phyloP scores from a whole-genome alignment of 306 rosid species.

The Quercus cerris region DNA sequence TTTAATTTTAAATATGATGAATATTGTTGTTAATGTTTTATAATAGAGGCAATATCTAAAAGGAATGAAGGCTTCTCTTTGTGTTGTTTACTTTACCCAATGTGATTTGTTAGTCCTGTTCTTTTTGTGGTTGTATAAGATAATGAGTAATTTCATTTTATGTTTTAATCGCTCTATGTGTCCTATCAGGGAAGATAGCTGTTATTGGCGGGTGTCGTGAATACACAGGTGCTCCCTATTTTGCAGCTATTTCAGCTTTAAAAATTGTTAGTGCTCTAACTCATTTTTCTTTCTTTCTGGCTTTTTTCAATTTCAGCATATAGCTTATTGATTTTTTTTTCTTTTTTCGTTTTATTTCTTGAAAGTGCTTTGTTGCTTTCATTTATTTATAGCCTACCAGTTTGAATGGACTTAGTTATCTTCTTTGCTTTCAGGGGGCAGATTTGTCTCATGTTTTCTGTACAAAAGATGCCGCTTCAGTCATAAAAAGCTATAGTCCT shows the following conservation, averaged over 20 bases:
- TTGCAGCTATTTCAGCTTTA: constrained; percentile 90
- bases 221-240: constrained; percentile 97
- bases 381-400: constrained; percentile 3
- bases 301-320: constrained; percentile 3
- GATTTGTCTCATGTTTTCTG: constrained; percentile 95
- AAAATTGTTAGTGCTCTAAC: constrained; percentile 57
- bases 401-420: not conserved
- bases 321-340: not conserved
- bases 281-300: not conserved
- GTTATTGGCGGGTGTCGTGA: constrained; percentile 97
- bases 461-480: constrained; percentile 85
- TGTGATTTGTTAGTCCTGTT: not conserved
- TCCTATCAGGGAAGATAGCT: constrained; percentile 74
- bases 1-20: not conserved
- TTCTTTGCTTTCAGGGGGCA: constrained; percentile 61
- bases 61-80: not conserved
- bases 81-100: not conserved
- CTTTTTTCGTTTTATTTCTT: not conserved
- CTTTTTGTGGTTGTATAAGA: not conserved
- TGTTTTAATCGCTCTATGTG: constrained; percentile 22
- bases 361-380: not conserved
- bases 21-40: not conserved
- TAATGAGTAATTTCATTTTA: constrained; percentile 4
- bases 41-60: not conserved
- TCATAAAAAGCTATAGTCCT: constrained; percentile 88